Evolutionary conservation across 257 asterid species (phyloP), one percentile per base, ranked within the genome.

Genomic region (Vinca minor): DNA sequence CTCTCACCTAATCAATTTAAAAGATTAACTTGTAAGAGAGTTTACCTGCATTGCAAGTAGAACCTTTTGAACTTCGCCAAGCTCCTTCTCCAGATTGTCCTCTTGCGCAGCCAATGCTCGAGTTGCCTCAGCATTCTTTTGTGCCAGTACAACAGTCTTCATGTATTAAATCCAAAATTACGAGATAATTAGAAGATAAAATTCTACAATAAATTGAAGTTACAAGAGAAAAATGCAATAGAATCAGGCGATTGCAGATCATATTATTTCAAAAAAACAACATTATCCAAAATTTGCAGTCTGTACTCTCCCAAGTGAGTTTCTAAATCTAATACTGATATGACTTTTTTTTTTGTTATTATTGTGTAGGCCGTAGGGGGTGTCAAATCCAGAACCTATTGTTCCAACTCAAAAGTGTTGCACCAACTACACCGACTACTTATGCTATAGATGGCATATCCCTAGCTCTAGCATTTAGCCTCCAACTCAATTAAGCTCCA

Each of bases 41-140:
- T 64, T 6, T 84, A 91, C 98, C 94, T 91, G 98, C 96, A 91
- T 91, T 71, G 96, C 90, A 73, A 90, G 77, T 28, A 90, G 84
- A 83, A 82, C 86, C 66, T 84, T 87, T 74, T 87, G 96, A 73
- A 84, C 74, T 77, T 90, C 96, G 66, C 83, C 79, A 26, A 90
- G 87, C 82, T 87, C 97, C 79, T 79, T 82, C 84, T 81, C 93
- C 71, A 90, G 65, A 42, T 48, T 66, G 72, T 84, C 95, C 70
- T 77, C 96, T 67, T 84, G 91, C 67, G 72, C 80, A 69, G 95
- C 88, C 82, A 90, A 79, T 66, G 88, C 86, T 71, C 91, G 83
- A 54, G 92, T 81, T 21, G 82, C 88, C 86, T 91, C 97, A 12
- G 96, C 86, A 60, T 84, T 84, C 77, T 84, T 91, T 78, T 83